phyloP scores from a whole-genome alignment of 2,329 filamentous ascomycete genomes.

The Purpureocillium takamizusanense region DNA sequence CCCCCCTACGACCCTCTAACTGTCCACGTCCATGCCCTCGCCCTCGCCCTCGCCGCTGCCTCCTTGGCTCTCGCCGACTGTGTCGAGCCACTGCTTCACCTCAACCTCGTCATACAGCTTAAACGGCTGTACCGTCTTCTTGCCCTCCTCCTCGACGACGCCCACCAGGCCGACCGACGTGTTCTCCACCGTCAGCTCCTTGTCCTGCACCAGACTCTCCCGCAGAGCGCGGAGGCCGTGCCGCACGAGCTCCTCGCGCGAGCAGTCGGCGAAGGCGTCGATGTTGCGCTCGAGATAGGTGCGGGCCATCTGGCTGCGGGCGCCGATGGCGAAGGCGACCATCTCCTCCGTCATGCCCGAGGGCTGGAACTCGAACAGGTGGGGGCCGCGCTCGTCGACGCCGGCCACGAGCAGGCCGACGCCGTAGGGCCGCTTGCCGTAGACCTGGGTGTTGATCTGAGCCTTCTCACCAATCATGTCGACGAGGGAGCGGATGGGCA shows the following conservation, averaged over 20 bases:
- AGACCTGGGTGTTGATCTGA: slow-evolving; percentile 95
- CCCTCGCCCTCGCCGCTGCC: slow-evolving; percentile 29
- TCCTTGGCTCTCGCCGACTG: slow-evolving; percentile 45
- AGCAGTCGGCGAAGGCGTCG: slow-evolving; percentile 68
- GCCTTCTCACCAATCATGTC: slow-evolving; percentile 91
- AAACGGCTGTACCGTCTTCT: slow-evolving; percentile 65
- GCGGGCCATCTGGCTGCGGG: slow-evolving; percentile 91
- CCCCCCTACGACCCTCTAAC: slow-evolving; percentile 16
- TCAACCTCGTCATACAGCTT: slow-evolving; percentile 86
- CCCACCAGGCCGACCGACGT: slow-evolving; percentile 86
- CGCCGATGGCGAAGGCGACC: slow-evolving; percentile 91
- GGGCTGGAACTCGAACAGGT: slow-evolving; percentile 98
- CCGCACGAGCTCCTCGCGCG: slow-evolving; percentile 76
- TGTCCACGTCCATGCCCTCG: slow-evolving; percentile 27
- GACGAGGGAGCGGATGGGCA: slow-evolving; percentile 83
- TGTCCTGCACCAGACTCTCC: slow-evolving; percentile 93
- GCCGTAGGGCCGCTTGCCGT: slow-evolving; percentile 92
- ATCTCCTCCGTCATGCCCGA: slow-evolving; percentile 96
- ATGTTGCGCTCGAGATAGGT: slow-evolving; percentile 93
- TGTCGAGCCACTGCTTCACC: slow-evolving; percentile 77
- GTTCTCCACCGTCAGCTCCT: slow-evolving; percentile 95
- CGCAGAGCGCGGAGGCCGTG: slow-evolving; percentile 88
- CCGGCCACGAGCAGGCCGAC: slow-evolving; percentile 89
- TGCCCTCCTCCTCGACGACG: slow-evolving; percentile 35
- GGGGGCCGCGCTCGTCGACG: slow-evolving; percentile 86